Base-by-base conservation (phyloP, 83 land plant genomes). In the Diphasiastrum complanatum region DNA sequence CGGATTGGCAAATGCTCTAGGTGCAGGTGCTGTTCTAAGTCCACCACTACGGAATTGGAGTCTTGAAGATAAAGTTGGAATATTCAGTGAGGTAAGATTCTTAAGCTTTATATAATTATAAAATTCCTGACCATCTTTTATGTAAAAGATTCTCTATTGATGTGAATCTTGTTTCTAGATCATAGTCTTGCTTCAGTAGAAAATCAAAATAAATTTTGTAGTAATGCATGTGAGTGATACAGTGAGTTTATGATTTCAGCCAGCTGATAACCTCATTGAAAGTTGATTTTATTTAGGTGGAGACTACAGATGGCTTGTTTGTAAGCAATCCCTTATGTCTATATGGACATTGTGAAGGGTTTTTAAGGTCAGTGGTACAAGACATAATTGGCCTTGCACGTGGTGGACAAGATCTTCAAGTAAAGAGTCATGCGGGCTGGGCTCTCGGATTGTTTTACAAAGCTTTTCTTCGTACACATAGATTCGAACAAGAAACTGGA, bases 351-450 rank as follows among this genome's bases (percentile, higher is more conserved):
- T 68, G 50, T 61, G 89, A 81, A 58, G 51, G 53, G 22, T 40
- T 57, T 37, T 36, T 58, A 26, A 67, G 72, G 12, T 65, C 85
- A 32, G 20, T 85, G 65, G 50, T 85, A 51, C 85, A 78, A 61
- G 89, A 85, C 65, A 78, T 85, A 11, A 71, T 78, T 76, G 70
- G 67, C 22, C 61, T 81, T 63, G 85, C 80, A 10, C 82, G 76
- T 55, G 68, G 76, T 31, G 47, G 76, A 29, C 68, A 76, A 2
- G 78, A 81, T 56, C 57, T 6, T 30, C 78, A 85, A 28, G 45
- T 68, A 30, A 72, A 64, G 43, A 67, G 58, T 31, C 62, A 69
- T 74, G 79, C 85, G 12, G 75, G 82, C 33, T 85, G 89, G 89
- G 78, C 89, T 48, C 47, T 79, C 43, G 75, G 80, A 32, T 73